These are phyloP conservation scores for Meyerozyma athensensis DNA, from an alignment of 1,139 yeast species.

Conservation along the genomic window DNA sequence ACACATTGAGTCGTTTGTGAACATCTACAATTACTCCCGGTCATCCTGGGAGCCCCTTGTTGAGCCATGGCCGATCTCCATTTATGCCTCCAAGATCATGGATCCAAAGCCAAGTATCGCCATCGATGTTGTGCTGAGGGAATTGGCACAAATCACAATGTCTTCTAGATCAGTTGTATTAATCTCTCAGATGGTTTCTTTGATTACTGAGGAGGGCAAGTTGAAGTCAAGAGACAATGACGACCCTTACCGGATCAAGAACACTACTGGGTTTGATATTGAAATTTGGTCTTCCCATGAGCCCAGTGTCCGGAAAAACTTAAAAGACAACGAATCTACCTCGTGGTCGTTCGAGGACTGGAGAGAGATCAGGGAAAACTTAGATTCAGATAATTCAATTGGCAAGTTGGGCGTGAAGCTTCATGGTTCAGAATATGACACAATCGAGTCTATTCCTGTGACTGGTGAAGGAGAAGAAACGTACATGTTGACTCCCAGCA, in stretches of 20 bases:
- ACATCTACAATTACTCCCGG: slow-evolving; percentile 83
- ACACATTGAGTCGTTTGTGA: slow-evolving; percentile 63
- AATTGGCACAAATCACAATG: slow-evolving; percentile 73
- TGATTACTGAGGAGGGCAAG: slow-evolving; percentile 50
- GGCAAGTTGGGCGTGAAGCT: slow-evolving; percentile 61
- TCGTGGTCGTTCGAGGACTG: slow-evolving; percentile 97
- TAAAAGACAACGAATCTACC: slow-evolving; percentile 48
- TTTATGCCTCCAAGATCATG: slow-evolving; percentile 55
- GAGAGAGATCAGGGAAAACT: slow-evolving; percentile 76
- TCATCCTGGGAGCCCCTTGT: slow-evolving; percentile 96
- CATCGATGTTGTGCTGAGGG: slow-evolving; percentile 65
- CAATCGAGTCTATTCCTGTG: slow-evolving; percentile 55
- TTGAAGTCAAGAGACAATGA: slow-evolving; percentile 71
- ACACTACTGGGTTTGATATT: slow-evolving; percentile 80
- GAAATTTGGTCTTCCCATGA: slow-evolving; percentile 68
- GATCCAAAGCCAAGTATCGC: slow-evolving; percentile 46
- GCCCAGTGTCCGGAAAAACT: slow-evolving; percentile 13
- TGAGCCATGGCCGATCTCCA: slow-evolving; percentile 81
- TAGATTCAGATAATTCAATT: slow-evolving; percentile 59
- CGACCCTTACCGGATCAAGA: slow-evolving; percentile 74
- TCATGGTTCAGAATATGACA: slow-evolving; percentile 49
- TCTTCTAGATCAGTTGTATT: slow-evolving; percentile 80
- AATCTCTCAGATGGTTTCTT: slow-evolving; percentile 60
- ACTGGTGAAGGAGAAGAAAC: slow-evolving; percentile 83
- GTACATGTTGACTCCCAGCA: slow-evolving; percentile 60